Percentiles rank a stretch among this genome's conserved stretches.
phyloP scores from a whole-genome alignment of 768 basidiomycete genomes.

The Clavaria fumosa region DNA sequence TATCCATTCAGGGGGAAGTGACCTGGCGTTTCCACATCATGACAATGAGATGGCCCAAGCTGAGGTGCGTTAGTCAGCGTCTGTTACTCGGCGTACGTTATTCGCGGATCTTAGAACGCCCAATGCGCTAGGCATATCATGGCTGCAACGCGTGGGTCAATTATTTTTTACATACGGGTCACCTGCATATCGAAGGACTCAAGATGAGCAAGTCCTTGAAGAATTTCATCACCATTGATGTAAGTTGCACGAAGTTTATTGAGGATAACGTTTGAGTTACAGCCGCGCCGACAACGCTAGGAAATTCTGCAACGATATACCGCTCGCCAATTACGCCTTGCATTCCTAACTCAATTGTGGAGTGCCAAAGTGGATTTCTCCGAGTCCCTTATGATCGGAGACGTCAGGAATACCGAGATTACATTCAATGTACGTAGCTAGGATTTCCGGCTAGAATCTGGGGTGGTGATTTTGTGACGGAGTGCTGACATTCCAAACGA shows the following conservation, averaged over 20 bases:
- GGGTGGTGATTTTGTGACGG: no score
- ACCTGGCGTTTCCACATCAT: constrained; percentile 98
- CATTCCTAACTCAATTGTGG: constrained; percentile 87
- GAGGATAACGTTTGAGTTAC: constrained; percentile 5
- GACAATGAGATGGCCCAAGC: constrained; percentile 98
- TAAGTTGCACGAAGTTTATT: constrained; percentile 21
- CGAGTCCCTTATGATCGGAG: constrained; percentile 74
- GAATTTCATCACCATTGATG: constrained; percentile 96
- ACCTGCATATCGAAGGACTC: constrained; percentile 92
- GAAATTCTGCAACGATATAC: constrained; percentile 76
- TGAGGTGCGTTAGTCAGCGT: constrained; percentile 39
- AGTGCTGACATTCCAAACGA: background rate
- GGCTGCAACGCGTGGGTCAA: constrained; percentile 90
- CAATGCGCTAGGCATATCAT: constrained; percentile 91
- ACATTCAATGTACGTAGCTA: constrained; percentile 68
- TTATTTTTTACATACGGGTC: constrained; percentile 97
- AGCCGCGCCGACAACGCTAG: constrained; percentile 24
- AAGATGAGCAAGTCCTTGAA: constrained; percentile 99
- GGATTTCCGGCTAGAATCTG: no score
- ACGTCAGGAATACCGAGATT: constrained; percentile 73
- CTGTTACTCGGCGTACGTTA: no score
- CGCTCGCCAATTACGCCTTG: constrained; percentile 78
- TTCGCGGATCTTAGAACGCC: no score
- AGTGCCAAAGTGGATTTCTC: constrained; percentile 90
- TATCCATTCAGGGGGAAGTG: constrained; percentile 94